These are phyloP conservation scores for Cladosporium sp. DNA, from an alignment of 2,329 filamentous ascomycete species.

Conservation along the genomic window DNA sequence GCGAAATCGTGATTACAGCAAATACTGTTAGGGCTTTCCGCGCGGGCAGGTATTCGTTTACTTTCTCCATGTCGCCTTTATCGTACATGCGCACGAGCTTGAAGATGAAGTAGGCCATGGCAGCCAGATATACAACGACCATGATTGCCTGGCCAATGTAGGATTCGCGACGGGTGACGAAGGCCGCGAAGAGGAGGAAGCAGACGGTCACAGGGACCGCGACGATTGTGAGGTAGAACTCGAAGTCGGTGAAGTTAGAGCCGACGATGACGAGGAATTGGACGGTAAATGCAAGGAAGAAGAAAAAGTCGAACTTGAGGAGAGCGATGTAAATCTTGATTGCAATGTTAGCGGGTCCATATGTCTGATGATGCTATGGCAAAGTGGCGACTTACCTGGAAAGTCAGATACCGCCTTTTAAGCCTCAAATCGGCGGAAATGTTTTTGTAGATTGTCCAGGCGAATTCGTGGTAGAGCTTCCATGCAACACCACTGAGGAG, in stretches of 20 bases:
- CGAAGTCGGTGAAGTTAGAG: conserved; percentile 62
- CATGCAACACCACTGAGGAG: conserved; percentile 76
- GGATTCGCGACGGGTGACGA: conserved; percentile 81
- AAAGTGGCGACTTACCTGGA: conserved; percentile 67
- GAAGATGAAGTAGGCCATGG: conserved; percentile 93
- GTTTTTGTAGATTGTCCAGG: conserved; percentile 99
- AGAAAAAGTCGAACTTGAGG: conserved; percentile 99
- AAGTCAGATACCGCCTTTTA: conserved; percentile 94
- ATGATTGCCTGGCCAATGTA: conserved; percentile 72
- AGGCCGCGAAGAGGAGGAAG: conserved; percentile 82
- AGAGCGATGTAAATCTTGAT: conserved; percentile 93
- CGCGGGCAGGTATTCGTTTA: conserved; percentile 69
- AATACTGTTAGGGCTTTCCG: conserved; percentile 87
- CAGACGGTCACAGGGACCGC: conserved; percentile 89
- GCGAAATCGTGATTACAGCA: conserved; percentile 84
- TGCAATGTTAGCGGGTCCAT: conserved; percentile 18
- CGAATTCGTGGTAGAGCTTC: conserved; percentile 98
- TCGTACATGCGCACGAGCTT: conserved; percentile 96
- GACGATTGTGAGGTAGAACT: conserved; percentile 83
- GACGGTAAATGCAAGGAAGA: conserved; percentile 97
- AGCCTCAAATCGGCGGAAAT: conserved; percentile 96
- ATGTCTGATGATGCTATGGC: not conserved
- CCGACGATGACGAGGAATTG: conserved; percentile 97
- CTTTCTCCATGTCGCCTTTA: conserved; percentile 41
- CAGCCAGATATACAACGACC: conserved; percentile 83